Conservation (phyloP, 2,329 filamentous ascomycete genomes). For the Metarhizium brunneum region DNA sequence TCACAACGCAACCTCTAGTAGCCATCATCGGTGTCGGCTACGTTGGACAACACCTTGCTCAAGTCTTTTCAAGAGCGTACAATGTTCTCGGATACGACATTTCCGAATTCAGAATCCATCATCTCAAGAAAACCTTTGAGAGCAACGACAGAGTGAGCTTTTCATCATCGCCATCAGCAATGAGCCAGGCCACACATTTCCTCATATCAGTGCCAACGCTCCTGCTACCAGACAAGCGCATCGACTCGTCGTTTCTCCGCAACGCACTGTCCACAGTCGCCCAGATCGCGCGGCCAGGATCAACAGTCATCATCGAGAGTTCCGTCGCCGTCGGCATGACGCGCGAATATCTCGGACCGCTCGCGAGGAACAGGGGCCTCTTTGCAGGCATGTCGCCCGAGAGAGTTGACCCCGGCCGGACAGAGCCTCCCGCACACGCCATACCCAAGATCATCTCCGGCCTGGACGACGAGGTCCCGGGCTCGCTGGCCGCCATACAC, state of each 20-base stretch:
- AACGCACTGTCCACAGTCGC: slow-evolving; percentile 33
- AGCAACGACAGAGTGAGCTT: slow-evolving; percentile 22
- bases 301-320: slow-evolving; percentile 42
- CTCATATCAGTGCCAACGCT: slow-evolving; percentile 45
- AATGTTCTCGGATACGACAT: slow-evolving; percentile 40
- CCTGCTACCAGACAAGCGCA: slow-evolving; percentile 33
- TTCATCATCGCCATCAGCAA: slow-evolving; percentile 26
- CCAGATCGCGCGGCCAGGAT: slow-evolving; percentile 30
- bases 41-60: slow-evolving; percentile 39
- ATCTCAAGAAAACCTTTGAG: slow-evolving; percentile 20
- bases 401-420: slow-evolving; percentile 42
- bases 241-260: slow-evolving; percentile 37
- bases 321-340: slow-evolving; percentile 48
- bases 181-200: slow-evolving; percentile 38
- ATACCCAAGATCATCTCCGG: slow-evolving; percentile 48
- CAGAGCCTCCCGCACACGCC: slow-evolving; percentile 25
- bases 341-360: slow-evolving; percentile 35
- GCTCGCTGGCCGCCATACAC: slow-evolving; percentile 33
- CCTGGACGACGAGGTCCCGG: slow-evolving; percentile 34
- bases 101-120: slow-evolving; percentile 26
- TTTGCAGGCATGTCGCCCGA: slow-evolving; percentile 42
- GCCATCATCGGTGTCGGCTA: slow-evolving; percentile 45
- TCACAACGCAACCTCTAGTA: slow-evolving; percentile 23
- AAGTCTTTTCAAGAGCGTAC: slow-evolving; percentile 30
- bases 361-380: slow-evolving; percentile 31